A percentile compares a stretch with the other conserved stretches of the same genome.
phyloP scores from a whole-genome alignment of 2,329 filamentous ascomycete genomes.

The Diaporthe velutina region DNA sequence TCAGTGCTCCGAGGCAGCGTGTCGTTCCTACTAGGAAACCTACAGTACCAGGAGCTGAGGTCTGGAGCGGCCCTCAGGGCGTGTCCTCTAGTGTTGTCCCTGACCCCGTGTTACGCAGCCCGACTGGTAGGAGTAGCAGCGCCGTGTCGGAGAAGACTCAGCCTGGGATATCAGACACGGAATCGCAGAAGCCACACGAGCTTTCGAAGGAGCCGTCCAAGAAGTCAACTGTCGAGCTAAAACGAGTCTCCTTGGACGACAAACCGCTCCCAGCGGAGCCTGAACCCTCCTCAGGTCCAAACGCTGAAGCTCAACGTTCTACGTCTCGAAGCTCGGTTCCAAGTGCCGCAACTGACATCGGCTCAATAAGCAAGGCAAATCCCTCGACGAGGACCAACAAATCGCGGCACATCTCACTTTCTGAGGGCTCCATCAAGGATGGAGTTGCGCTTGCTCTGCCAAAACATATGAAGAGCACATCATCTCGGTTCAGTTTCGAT shows the following conservation, averaged over 20 bases:
- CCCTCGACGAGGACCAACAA: constrained; percentile 55
- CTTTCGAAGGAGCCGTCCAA: constrained; percentile 33
- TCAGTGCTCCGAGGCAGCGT: constrained; percentile 68
- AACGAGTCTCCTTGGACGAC: constrained; percentile 41
- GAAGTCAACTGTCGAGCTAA: background rate
- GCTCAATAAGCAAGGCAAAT: constrained; percentile 43
- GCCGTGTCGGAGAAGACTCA: constrained; percentile 32
- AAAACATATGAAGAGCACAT: constrained; percentile 80
- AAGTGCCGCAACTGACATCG: constrained; percentile 13
- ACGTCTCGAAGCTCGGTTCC: constrained; percentile 49
- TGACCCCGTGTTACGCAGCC: constrained; percentile 26
- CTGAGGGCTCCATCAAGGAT: constrained; percentile 60
- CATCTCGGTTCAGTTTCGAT: constrained; percentile 86
- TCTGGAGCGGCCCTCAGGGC: constrained; percentile 31
- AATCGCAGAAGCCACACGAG: constrained; percentile 10
- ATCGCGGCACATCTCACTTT: constrained; percentile 67
- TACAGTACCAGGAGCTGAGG: constrained; percentile 36
- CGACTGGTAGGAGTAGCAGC: constrained; percentile 32
- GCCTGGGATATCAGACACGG: constrained; percentile 21
- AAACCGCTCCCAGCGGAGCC: constrained; percentile 43
- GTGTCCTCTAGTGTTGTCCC: constrained; percentile 7
- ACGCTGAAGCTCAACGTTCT: constrained; percentile 47
- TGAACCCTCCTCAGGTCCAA: constrained; percentile 53
- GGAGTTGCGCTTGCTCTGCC: constrained; percentile 63
- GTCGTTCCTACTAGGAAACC: constrained; percentile 44